These are phyloP conservation scores for Tranzscheliella williamsii DNA, from an alignment of 1,284 basidiomycete genomes.

Conservation along the genomic window DNA sequence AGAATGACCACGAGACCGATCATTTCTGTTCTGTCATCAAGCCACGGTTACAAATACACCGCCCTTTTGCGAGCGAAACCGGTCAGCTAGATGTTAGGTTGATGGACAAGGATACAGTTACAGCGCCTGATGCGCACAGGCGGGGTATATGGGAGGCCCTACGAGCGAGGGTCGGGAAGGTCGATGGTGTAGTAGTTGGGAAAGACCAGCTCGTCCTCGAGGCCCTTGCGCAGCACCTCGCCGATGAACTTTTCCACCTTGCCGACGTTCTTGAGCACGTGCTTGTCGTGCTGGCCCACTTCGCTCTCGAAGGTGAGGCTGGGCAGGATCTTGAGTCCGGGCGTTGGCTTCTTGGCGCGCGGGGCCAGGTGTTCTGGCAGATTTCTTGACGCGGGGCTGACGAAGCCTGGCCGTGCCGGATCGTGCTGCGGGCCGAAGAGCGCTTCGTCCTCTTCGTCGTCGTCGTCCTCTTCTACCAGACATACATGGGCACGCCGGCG, in stretches of 20 bases:
- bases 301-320: slow-evolving; percentile 92
- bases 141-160: too few species aligned
- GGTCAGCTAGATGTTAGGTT: too few species aligned
- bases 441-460: slow-evolving; percentile 28
- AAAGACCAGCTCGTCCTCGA: slow-evolving; percentile 67
- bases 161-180: slow-evolving; percentile 27
- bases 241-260: slow-evolving; percentile 94
- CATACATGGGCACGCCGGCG: slow-evolving; percentile 79
- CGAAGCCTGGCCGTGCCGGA: neutral
- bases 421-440: neutral
- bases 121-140: too few species aligned
- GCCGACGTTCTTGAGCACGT: slow-evolving; percentile 93
- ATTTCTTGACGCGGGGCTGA: neutral
- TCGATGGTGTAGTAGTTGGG: slow-evolving; percentile 59
- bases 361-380: neutral
- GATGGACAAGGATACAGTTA: too few species aligned
- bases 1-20: too few species aligned
- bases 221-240: slow-evolving; percentile 87
- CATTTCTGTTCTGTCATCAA: too few species aligned
- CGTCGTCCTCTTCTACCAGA: slow-evolving; percentile 63
- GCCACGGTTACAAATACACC: too few species aligned
- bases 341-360: slow-evolving; percentile 1
- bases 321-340: slow-evolving; percentile 81
- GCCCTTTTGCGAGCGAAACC: too few species aligned
- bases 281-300: slow-evolving; percentile 93